Evolutionary conservation across 495 filamentous ascomycete species (phyloP).

Genomic region (Aspergillus bridgeri): DNA sequence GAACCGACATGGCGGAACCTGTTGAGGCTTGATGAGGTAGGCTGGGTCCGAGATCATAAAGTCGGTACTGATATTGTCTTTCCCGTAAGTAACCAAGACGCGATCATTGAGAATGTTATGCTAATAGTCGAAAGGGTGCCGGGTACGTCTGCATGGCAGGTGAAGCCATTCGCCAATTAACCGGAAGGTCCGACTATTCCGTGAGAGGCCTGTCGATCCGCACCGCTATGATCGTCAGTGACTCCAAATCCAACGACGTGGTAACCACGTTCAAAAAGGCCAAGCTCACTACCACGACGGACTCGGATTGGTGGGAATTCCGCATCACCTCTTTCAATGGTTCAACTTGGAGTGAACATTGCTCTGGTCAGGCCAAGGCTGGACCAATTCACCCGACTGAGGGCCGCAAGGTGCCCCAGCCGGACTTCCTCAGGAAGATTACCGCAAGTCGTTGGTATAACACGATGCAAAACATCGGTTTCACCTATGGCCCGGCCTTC

Average conservation of each 20-base stretch:
- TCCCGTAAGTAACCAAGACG: not conserved
- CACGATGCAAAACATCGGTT: not conserved
- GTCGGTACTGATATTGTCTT: not conserved
- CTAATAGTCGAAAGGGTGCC: not conserved
- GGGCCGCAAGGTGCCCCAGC: not conserved
- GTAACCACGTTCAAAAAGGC: not conserved
- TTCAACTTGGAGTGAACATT: constrained; percentile 10
- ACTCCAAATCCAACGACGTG: not conserved
- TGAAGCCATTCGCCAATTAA: not conserved
- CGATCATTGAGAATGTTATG: not conserved
- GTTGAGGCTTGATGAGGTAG: not conserved
- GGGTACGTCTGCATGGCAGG: not conserved
- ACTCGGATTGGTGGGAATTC: not conserved
- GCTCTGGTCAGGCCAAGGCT: constrained; percentile 28
- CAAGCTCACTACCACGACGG: not conserved
- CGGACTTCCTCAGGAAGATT: not conserved
- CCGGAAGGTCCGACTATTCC: not conserved
- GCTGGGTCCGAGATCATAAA: not conserved
- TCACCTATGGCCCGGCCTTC: constrained; percentile 6
- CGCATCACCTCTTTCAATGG: not conserved
- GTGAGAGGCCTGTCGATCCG: not conserved
- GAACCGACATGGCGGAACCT: not conserved
- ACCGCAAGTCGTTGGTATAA: not conserved
- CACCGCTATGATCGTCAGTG: not conserved
- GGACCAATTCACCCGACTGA: not conserved